Evolutionary conservation across 164 flowering plant genomes (phyloP).

Genomic region (Paratinospora sagittata): DNA sequence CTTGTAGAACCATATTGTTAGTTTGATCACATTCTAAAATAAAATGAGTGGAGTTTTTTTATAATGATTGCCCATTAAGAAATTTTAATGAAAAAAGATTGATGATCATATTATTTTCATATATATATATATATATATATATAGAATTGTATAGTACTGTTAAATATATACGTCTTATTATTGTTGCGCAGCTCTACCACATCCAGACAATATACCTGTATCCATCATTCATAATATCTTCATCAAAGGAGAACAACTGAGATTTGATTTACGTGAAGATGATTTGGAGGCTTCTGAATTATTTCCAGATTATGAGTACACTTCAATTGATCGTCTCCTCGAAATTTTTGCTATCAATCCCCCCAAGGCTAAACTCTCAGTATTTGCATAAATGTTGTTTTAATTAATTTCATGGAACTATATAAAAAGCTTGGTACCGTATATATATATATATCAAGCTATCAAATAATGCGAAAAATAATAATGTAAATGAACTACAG

Average conservation of each 20-base stretch:
- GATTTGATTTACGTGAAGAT: slow-evolving; percentile 23
- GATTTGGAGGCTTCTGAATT: slow-evolving; percentile 35
- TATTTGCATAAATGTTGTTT: slow-evolving; percentile 18
- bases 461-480: too few species aligned
- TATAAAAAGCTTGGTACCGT: background rate
- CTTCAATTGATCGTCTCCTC: slow-evolving; percentile 30
- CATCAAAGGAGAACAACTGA: slow-evolving; percentile 35
- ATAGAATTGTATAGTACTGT: too few species aligned
- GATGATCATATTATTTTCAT: too few species aligned
- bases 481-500: too few species aligned
- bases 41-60: too few species aligned
- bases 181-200: slow-evolving; percentile 29
- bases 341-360: slow-evolving; percentile 23
- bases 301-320: slow-evolving; percentile 36
- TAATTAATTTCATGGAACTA: background rate
- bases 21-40: too few species aligned
- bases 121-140: too few species aligned
- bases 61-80: too few species aligned
- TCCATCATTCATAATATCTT: slow-evolving; percentile 37
- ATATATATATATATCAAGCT: too few species aligned
- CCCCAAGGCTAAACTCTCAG: slow-evolving; percentile 23
- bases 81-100: too few species aligned
- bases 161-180: background rate
- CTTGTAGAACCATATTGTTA: too few species aligned
- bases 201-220: slow-evolving; percentile 32